Conservation (phyloP, 2,329 filamentous ascomycete species). For the Phialocephala subalpina region DNA sequence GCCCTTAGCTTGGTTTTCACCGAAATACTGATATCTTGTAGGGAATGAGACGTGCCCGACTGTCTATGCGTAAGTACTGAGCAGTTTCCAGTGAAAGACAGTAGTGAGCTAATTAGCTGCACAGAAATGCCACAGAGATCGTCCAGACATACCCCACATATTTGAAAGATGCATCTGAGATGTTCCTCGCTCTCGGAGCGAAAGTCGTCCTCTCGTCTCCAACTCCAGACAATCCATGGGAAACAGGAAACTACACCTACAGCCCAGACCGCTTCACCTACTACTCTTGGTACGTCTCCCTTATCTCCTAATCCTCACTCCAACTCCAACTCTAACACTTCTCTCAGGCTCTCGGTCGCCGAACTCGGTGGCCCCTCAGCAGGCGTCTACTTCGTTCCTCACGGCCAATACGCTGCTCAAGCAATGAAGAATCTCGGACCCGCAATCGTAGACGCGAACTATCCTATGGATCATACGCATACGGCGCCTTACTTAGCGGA, state of each 20-base stretch:
- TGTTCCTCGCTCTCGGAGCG: slow-evolving; percentile 59
- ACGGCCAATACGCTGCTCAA: slow-evolving; percentile 35
- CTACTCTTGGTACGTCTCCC: slow-evolving; percentile 47
- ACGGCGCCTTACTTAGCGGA: slow-evolving; percentile 62
- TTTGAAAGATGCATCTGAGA: slow-evolving; percentile 29
- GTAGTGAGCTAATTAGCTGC: not conserved
- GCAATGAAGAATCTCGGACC: slow-evolving; percentile 48
- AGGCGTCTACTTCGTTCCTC: slow-evolving; percentile 35
- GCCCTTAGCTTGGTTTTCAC: no score
- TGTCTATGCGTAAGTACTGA: slow-evolving; percentile 26
- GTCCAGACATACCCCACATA: slow-evolving; percentile 37
- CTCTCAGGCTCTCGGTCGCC: slow-evolving; percentile 28
- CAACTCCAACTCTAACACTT: slow-evolving; percentile 1
- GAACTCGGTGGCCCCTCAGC: slow-evolving; percentile 32
- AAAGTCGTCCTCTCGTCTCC: slow-evolving; percentile 64
- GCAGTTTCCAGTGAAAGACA: not conserved
- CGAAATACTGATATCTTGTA: not conserved
- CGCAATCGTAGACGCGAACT: slow-evolving; percentile 56
- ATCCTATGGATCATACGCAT: slow-evolving; percentile 66
- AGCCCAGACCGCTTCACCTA: slow-evolving; percentile 60
- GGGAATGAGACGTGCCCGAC: slow-evolving; percentile 35
- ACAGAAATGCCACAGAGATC: slow-evolving; percentile 34
- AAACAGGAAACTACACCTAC: slow-evolving; percentile 58
- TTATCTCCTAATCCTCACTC: not conserved
- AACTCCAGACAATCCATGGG: slow-evolving; percentile 70